Conservation (phyloP, 2,329 filamentous ascomycete genomes). For the Didymella lethalis region DNA sequence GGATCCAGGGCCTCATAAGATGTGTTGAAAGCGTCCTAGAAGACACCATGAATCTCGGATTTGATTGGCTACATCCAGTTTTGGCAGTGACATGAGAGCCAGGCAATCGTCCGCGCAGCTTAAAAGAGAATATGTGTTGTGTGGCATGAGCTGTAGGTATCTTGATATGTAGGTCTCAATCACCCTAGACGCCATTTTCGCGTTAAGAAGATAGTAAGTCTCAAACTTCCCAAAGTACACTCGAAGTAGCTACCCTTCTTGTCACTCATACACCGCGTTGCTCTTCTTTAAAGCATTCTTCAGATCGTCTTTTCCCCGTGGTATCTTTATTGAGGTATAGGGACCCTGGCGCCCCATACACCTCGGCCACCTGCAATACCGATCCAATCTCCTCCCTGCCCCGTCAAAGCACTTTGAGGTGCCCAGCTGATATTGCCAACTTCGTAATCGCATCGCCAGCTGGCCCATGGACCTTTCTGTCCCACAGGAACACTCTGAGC, state of each 20-base stretch:
- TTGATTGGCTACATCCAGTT: too few relatives aligned
- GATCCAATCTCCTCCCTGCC: slow-evolving; percentile 81
- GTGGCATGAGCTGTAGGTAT: slow-evolving; percentile 1
- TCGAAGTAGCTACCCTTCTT: neutral
- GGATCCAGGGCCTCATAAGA: too few relatives aligned
- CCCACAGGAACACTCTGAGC: slow-evolving; percentile 51
- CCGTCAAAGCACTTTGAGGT: slow-evolving; percentile 71
- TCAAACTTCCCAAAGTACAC: neutral
- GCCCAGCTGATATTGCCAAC: slow-evolving; percentile 87
- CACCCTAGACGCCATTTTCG: slow-evolving; percentile 10
- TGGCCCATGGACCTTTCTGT: slow-evolving; percentile 73
- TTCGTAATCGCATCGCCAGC: slow-evolving; percentile 88
- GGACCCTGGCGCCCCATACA: slow-evolving; percentile 76
- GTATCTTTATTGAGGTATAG: slow-evolving; percentile 21
- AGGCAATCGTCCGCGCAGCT: neutral
- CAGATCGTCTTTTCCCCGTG: neutral
- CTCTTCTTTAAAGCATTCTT: slow-evolving; percentile 2
- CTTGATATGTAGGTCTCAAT: slow-evolving; percentile 6
- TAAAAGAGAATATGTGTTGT: neutral
- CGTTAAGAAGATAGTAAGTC: neutral
- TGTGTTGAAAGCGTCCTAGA: too few relatives aligned
- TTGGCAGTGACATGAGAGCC: neutral
- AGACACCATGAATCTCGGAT: too few relatives aligned
- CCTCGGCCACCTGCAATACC: slow-evolving; percentile 82
- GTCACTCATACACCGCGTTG: slow-evolving; percentile 14